Conservation (phyloP, 345 rosid species). For the Eucalyptus victrix region DNA sequence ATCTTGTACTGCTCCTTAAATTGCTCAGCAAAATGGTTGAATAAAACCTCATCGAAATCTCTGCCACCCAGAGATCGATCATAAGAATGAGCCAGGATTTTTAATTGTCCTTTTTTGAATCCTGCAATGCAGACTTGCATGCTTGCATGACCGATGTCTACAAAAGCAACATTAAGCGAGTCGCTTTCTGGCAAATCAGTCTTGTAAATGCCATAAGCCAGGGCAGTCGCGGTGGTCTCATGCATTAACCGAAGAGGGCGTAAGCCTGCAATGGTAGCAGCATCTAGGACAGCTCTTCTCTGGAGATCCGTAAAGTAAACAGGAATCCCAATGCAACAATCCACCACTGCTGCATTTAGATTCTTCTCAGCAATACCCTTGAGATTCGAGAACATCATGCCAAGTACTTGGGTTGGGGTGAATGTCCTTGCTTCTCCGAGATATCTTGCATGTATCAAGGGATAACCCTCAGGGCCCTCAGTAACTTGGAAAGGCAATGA, state of each 20-base stretch:
- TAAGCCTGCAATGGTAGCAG: conserved; percentile 88
- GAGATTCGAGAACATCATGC: conserved; percentile 76
- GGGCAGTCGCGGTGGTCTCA: conserved; percentile 90
- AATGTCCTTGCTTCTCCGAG: conserved; percentile 72
- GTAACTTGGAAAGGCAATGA: conserved; percentile 58
- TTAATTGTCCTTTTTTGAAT: conserved; percentile 79
- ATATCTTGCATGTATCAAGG: conserved; percentile 74
- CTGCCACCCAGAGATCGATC: conserved; percentile 88
- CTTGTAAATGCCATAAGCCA: conserved; percentile 96
- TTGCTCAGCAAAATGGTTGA: conserved; percentile 62
- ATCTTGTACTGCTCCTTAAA: conserved; percentile 88
- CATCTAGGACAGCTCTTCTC: conserved; percentile 90
- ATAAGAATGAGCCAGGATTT: conserved; percentile 64
- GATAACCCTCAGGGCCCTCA: conserved; percentile 87
- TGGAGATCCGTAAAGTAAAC: conserved; percentile 87
- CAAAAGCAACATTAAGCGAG: conserved; percentile 74
- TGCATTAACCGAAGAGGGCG: conserved; percentile 80
- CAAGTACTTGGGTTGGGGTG: conserved; percentile 90
- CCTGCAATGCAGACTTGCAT: conserved; percentile 98
- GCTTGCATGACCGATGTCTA: conserved; percentile 87
- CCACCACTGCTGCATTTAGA: conserved; percentile 75
- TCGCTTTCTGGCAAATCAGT: conserved; percentile 90
- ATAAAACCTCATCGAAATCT: conserved; percentile 85
- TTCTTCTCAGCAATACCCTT: conserved; percentile 86
- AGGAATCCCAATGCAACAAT: conserved; percentile 95